A percentile compares a stretch with the other conserved stretches of the same genome.
These are phyloP conservation scores for Neurospora crassa DNA, from an alignment of 2,329 filamentous ascomycete genomes.

Conservation along the genomic window DNA sequence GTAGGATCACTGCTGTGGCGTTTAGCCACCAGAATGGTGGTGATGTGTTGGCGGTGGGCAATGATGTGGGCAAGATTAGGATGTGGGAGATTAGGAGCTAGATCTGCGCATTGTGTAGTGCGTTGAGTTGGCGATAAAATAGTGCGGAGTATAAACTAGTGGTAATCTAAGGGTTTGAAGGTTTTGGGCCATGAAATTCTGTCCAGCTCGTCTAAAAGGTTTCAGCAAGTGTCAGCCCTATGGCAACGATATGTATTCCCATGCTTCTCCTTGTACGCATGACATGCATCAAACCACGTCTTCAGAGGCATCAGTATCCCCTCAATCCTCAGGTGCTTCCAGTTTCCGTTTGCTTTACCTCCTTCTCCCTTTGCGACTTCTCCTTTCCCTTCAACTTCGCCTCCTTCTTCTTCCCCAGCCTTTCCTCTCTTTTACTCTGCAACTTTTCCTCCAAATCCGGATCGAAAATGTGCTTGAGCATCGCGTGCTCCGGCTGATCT, in stretches of 20 bases:
- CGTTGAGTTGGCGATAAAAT: not conserved
- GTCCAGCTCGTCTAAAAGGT: not conserved
- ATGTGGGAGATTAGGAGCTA: conserved; percentile 78
- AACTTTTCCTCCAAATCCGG: not conserved
- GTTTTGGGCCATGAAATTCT: not conserved
- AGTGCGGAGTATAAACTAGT: not conserved
- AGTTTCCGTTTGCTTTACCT: not conserved
- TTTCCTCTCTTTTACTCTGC: not conserved
- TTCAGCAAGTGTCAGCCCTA: fast-evolving
- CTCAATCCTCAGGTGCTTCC: not conserved
- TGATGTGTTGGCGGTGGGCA: conserved; percentile 72
- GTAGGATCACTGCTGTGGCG: conserved; percentile 67
- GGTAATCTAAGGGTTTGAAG: not conserved
- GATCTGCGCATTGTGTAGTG: not conserved
- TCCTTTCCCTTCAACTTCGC: not conserved
- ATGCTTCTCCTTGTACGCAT: not conserved
- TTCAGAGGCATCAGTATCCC: not conserved
- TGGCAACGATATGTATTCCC: fast-evolving
- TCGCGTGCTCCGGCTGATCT: fast-evolving
- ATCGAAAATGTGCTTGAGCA: fast-evolving
- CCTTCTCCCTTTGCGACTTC: not conserved
- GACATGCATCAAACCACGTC: too few species aligned
- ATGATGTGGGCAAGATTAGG: conserved; percentile 78
- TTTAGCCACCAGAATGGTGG: conserved; percentile 47
- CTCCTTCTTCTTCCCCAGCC: not conserved